A percentile compares a stretch with the other conserved stretches of the same genome.
Conservation (phyloP, 371 early-diverging fungal genomes). For the Phascolomyces articulosus region DNA sequence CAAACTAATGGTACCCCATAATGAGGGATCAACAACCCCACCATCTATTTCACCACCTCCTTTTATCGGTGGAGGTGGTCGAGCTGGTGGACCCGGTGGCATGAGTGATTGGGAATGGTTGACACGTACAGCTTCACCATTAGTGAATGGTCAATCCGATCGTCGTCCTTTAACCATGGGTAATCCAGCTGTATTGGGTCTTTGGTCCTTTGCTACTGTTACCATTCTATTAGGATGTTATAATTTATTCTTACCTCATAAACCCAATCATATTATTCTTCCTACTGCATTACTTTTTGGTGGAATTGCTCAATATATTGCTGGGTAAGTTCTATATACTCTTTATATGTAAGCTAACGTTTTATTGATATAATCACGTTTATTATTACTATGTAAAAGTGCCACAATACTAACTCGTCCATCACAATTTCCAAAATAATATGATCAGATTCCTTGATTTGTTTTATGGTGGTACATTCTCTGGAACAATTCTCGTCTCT, state of each 20-base stretch:
- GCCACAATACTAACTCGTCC: too few species aligned
- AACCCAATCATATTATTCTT: constrained; percentile 20
- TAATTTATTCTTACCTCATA: constrained; percentile 21
- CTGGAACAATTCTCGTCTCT: constrained; percentile 38
- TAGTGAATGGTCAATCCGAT: constrained; percentile 15
- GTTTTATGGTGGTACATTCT: constrained; percentile 26
- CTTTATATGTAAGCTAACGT: too few species aligned
- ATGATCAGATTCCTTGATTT: constrained; percentile 20
- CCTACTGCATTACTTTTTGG: constrained; percentile 30
- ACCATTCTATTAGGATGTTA: constrained; percentile 21
- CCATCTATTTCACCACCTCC: neutral
- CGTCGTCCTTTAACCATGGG: constrained; percentile 23
- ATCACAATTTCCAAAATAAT: neutral
- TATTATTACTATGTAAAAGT: too few species aligned
- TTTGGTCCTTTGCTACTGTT: constrained; percentile 30
- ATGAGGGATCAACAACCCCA: neutral
- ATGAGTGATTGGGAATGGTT: neutral
- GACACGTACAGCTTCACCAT: constrained; percentile 12
- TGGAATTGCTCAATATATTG: constrained; percentile 30
- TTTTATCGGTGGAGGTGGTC: neutral
- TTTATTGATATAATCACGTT: too few species aligned
- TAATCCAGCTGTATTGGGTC: constrained; percentile 17
- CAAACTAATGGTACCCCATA: neutral
- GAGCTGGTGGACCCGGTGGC: neutral
- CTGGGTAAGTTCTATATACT: too few species aligned